Conservation (phyloP, 2,329 filamentous ascomycete species). For the Trichoderma sp. region DNA sequence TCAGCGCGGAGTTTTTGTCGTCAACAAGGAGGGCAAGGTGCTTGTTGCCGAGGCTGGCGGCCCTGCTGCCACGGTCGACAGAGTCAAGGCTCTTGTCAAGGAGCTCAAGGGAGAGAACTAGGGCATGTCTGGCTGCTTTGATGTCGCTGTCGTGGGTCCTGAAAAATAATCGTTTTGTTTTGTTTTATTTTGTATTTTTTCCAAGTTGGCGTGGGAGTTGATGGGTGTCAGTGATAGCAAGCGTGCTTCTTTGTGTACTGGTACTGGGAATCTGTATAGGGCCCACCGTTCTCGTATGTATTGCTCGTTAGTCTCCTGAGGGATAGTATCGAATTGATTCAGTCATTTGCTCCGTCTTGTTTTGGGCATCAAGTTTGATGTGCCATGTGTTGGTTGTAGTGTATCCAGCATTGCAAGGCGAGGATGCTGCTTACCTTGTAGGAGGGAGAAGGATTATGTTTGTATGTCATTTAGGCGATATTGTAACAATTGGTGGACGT, state of each 20-base stretch:
- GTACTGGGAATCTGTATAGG: constrained; percentile 17
- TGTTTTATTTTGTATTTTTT: no score
- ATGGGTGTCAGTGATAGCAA: constrained; percentile 18
- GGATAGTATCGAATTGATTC: constrained; percentile 7
- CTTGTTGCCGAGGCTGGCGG: constrained; percentile 71
- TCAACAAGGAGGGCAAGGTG: constrained; percentile 79
- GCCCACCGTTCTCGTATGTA: constrained; percentile 12
- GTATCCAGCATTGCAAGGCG: neutral
- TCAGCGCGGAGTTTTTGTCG: constrained; percentile 79
- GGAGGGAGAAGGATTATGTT: no score
- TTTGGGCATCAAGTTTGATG: neutral
- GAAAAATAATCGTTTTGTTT: constrained; percentile 1
- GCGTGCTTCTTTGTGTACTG: constrained; percentile 19
- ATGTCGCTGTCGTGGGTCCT: neutral
- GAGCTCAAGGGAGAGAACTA: constrained; percentile 31
- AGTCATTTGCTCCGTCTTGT: neutral
- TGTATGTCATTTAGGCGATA: neutral
- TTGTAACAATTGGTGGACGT: neutral
- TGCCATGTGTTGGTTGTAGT: neutral
- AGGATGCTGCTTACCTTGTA: neutral
- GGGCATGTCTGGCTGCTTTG: neutral
- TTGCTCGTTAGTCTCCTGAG: constrained; percentile 14
- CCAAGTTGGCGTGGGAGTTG: constrained; percentile 19
- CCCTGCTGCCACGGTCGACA: constrained; percentile 72
- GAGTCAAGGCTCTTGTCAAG: constrained; percentile 68